Evolutionary conservation across 2,329 filamentous ascomycete genomes (phyloP), one percentile per base, ranked within the genome.

Genomic region (Akanthomyces muscarius): DNA sequence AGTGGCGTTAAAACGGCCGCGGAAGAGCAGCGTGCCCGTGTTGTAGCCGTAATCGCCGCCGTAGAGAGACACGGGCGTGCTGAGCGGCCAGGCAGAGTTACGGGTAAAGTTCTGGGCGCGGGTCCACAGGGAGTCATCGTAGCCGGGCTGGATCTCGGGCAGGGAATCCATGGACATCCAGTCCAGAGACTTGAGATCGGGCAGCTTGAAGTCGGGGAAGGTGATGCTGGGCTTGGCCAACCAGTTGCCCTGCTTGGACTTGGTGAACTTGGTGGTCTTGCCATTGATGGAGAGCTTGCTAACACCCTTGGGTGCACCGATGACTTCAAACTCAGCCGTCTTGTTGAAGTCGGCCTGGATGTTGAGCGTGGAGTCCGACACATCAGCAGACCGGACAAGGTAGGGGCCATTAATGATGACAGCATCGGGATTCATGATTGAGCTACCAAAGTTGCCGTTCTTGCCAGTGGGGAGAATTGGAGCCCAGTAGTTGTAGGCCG

Each of bases 11-110:
- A 92, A 91, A 64, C 84, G 80, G 4, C 88, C 89, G 10, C 88
- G 81, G 77, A 84, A 91, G 53, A 91, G 69, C 0, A 90, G 78
- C 5, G 81, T 82, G 23, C 89, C 87, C 0, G 84, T 82, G 71
- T 89, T 80, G 75, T 84, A 91, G 28, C 89, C 88, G 69, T 91
- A 91, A 73, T 91, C 89, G 52, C 82, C 83, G 1, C 81, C 80
- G 70, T 88, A 90, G 0, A 91, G 80, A 1, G 82, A 84, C 0
- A 81, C 83, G 0, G 88, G 87, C 0, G 88, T 91, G 5, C 85
- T 74, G 3, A 80, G 71, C 11, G 76, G 70, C 47, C 64, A 57
- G 6, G 60, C 63, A 13, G 67, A 65, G 56, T 70, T 71, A 61
- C 64, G 65, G 4, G 69, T 70, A 25, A 25, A 56, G 8, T 72